Base-by-base conservation (phyloP, 208 protist species). In the Eutreptiella sp. region DNA sequence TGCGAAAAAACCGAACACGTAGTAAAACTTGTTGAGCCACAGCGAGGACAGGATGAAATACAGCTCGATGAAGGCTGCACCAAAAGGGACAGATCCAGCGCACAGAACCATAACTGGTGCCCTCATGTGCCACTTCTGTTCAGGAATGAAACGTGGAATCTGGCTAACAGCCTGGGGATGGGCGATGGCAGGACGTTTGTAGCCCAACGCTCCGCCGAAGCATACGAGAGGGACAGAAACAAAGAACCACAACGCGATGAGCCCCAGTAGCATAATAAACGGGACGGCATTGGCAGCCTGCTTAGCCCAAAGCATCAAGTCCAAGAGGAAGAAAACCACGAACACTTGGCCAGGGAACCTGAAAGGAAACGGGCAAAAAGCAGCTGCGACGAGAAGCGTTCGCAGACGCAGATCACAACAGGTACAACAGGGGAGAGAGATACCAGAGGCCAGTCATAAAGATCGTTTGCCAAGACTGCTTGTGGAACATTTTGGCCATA, bases 1-100 rank as follows among this genome's bases (percentile, higher is more conserved):
- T 35, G 89, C 79, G 11, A 99, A 83, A 75, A 99, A 98, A 29
- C 92, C 88, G 59, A 98, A 98, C 34, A 98, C 89, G 83, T 98
- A 98, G 81, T 98, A 98, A 46, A 97, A 88, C 75, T 88, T 77
- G 19, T 96, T 84, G n/a, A 72, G 70, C 85, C 87, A 93, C 1
- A 98, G 48, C 5, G 87, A 87, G 28, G 88, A 87, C 55, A 98
- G 72, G 55, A 99, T 91, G 77, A 98, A 99, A 71, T 95, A 94
- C 4, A 98, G 72, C 85, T 99, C 95, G 54, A 98, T 88, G n/a
- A 98, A 90, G 11, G 96, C 81, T 11, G 92, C 87, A 35, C 88
- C 86, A 50, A 99, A 95, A 29, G 97, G 97, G 28, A 98, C 83
- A 19, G 96, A 63, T 24, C 84, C 70, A 16, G 79, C 74, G 31